These are phyloP conservation scores for Salix koriyanagi DNA, from an alignment of 345 rosid species.

Conservation along the genomic window DNA sequence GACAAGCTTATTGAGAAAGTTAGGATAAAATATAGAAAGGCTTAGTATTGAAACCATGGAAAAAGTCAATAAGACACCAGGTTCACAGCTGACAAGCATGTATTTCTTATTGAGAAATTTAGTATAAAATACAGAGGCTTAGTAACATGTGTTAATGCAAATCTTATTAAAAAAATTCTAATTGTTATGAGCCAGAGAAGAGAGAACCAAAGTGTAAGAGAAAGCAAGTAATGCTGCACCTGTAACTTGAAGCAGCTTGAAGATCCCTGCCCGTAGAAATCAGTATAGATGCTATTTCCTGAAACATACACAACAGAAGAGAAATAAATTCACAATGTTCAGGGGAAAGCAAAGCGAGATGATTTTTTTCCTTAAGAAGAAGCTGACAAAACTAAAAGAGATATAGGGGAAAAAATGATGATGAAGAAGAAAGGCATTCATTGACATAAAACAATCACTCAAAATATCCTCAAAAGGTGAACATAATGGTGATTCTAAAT, in stretches of 20 bases:
- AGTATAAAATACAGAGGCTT: neutral
- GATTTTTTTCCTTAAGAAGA: neutral
- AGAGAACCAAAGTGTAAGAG: neutral
- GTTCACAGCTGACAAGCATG: neutral
- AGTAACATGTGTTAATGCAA: neutral
- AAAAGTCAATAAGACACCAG: no score
- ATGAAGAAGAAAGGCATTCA: neutral
- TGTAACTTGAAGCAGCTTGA: constrained; percentile 45
- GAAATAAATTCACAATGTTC: neutral
- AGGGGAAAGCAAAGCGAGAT: neutral
- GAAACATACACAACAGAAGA: neutral
- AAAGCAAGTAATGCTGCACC: constrained; percentile 34
- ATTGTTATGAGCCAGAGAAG: no score
- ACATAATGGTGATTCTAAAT: neutral
- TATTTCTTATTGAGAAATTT: neutral
- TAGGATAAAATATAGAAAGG: neutral
- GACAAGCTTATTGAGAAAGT: neutral
- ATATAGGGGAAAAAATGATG: neutral
- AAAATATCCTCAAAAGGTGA: neutral
- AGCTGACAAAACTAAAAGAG: neutral
- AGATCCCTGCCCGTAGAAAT: constrained; percentile 29
- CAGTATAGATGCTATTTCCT: constrained; percentile 31
- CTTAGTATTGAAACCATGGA: neutral
- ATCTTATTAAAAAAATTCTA: neutral
- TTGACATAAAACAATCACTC: neutral